A percentile compares a stretch with the other conserved stretches of the same genome.
These are phyloP conservation scores for Thamnidium elegans DNA, from an alignment of 192 early-diverging fungal species.

Conservation along the genomic window DNA sequence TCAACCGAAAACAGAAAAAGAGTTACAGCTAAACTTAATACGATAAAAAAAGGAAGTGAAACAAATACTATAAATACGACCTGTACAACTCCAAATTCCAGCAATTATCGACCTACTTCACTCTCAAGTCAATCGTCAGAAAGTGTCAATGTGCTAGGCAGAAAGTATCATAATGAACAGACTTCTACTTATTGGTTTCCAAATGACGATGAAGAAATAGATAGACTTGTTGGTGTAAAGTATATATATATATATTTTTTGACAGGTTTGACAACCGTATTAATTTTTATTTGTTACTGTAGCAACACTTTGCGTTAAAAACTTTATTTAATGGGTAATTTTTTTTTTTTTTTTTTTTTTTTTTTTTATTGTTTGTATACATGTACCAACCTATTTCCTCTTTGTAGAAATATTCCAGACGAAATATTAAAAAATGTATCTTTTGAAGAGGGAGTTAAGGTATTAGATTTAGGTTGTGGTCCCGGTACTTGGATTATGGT, in stretches of 20 bases:
- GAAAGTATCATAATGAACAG: conserved; percentile 29
- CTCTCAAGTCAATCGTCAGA: neutral
- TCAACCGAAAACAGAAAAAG: conserved; percentile 5
- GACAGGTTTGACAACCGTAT: neutral
- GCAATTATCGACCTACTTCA: neutral
- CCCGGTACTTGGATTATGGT: conserved; percentile 28
- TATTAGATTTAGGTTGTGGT: conserved; percentile 31
- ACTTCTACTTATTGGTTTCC: conserved; percentile 29
- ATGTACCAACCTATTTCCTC: neutral
- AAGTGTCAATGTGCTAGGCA: neutral
- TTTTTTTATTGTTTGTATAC: neutral
- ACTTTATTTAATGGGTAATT: conserved; percentile 5
- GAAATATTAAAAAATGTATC: neutral
- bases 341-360: neutral
- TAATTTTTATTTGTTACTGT: neutral
- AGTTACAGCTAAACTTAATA: neutral
- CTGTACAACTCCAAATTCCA: neutral
- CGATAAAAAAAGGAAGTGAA: neutral
- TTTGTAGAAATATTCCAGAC: conserved; percentile 15
- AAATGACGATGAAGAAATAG: conserved; percentile 30
- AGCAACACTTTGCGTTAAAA: conserved; percentile 23
- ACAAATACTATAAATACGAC: neutral
- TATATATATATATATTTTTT: neutral
- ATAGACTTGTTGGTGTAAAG: conserved; percentile 29
- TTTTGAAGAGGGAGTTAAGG: conserved; percentile 13